phyloP scores from a whole-genome alignment of 2,329 filamentous ascomycete genomes.

The Camptophora hylomeconis region DNA sequence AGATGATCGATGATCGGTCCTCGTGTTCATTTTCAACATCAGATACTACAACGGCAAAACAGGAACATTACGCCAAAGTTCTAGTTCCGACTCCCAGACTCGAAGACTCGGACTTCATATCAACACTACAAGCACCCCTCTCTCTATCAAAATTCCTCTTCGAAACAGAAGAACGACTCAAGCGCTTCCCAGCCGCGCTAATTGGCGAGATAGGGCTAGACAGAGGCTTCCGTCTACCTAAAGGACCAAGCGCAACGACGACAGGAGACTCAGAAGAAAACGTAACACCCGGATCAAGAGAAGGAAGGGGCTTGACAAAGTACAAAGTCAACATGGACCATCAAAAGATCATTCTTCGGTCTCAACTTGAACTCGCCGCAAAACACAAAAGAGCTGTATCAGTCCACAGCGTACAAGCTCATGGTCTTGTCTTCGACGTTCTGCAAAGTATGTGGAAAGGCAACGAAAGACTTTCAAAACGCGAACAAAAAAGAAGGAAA shows the following conservation, averaged over 20 bases:
- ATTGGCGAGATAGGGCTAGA: slow-evolving; percentile 53
- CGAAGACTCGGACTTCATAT: slow-evolving; percentile 36
- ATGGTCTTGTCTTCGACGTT: slow-evolving; percentile 44
- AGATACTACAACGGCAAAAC: slow-evolving; percentile 20
- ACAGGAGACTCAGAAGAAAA: slow-evolving; percentile 20
- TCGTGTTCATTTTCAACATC: too few relatives aligned
- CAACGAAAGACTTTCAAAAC: slow-evolving; percentile 40
- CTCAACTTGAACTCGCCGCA: slow-evolving; percentile 46
- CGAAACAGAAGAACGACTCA: slow-evolving; percentile 36
- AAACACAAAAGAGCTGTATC: slow-evolving; percentile 45
- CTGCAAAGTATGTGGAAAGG: slow-evolving; percentile 46
- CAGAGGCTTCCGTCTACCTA: slow-evolving; percentile 46
- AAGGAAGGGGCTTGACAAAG: slow-evolving; percentile 44
- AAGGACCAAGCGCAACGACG: slow-evolving; percentile 29
- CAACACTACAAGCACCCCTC: slow-evolving; percentile 39
- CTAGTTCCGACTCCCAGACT: slow-evolving; percentile 36
- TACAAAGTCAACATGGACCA: slow-evolving; percentile 45
- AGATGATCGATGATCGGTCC: slow-evolving; percentile 37
- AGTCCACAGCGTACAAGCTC: slow-evolving; percentile 51
- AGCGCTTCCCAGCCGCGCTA: slow-evolving; percentile 40
- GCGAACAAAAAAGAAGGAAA: slow-evolving; percentile 28
- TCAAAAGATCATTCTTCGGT: slow-evolving; percentile 43
- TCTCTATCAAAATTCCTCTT: slow-evolving; percentile 39
- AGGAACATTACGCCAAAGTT: slow-evolving; percentile 41
- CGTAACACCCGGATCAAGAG: slow-evolving; percentile 44